Evolutionary conservation across 495 filamentous ascomycete species (phyloP).

Genomic region (Coniosporium apollinis): DNA sequence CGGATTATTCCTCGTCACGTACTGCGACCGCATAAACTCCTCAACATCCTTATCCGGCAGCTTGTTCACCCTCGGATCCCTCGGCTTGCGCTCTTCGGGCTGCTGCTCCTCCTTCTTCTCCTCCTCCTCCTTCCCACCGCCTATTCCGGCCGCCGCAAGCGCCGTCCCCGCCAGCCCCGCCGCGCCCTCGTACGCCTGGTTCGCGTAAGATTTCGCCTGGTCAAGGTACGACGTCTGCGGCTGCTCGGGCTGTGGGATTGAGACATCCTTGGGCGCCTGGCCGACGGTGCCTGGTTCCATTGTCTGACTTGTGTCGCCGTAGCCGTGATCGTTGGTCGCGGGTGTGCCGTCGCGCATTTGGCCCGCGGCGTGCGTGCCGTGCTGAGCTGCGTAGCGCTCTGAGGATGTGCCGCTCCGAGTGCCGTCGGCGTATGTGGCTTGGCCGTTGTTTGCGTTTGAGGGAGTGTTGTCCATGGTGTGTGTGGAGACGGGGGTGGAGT

Average conservation of each 20-base stretch:
- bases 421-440: constrained; percentile 1
- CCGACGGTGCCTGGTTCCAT: constrained; percentile 26
- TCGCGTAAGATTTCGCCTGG: constrained; percentile 17
- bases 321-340: constrained; percentile 13
- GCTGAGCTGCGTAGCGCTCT: constrained; percentile 18
- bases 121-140: constrained; percentile 3
- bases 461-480: background rate
- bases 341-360: constrained; percentile 21
- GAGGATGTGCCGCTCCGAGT: constrained; percentile 17
- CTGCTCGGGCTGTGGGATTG: constrained; percentile 9
- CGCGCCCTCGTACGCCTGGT: constrained; percentile 9
- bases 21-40: constrained; percentile 19
- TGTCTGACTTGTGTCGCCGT: constrained; percentile 20
- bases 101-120: constrained; percentile 8
- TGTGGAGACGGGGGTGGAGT: background rate
- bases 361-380: constrained; percentile 22
- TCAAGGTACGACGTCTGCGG: constrained; percentile 11
- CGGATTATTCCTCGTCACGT: no score
- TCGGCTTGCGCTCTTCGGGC: constrained; percentile 7
- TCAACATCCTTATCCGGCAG: constrained; percentile 17
- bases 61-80: constrained; percentile 17
- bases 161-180: constrained; percentile 11
- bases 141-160: constrained; percentile 4
- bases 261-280: constrained; percentile 24
- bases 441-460: background rate